These are phyloP conservation scores for Saccharomycopsis vini DNA, from an alignment of 805 yeast species.

Conservation along the genomic window DNA sequence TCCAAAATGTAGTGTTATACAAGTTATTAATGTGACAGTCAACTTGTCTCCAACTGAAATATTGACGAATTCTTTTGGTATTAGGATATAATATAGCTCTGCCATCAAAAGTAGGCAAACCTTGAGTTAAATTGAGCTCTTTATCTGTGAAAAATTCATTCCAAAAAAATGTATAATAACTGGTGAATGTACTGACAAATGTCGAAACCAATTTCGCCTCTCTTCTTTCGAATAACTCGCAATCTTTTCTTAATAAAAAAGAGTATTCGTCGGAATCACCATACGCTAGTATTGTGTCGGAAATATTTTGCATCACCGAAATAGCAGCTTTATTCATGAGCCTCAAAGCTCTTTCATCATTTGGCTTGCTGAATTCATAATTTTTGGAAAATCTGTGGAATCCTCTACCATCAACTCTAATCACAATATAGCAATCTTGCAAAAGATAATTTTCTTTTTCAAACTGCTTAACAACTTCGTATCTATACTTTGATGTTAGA, in stretches of 20 bases:
- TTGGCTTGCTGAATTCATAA: slow-evolving; percentile 80
- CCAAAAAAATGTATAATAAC: slow-evolving; percentile 71
- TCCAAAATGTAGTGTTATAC: slow-evolving; percentile 92
- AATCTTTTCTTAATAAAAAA: slow-evolving; percentile 56
- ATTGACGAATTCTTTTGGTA: slow-evolving; percentile 54
- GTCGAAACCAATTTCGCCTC: slow-evolving; percentile 72
- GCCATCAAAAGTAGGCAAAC: slow-evolving; percentile 84
- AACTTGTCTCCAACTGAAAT: slow-evolving; percentile 89
- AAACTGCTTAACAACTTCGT: slow-evolving; percentile 76
- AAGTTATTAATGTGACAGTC: slow-evolving; percentile 94
- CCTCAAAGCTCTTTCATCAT: slow-evolving; percentile 65
- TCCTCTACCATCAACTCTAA: slow-evolving; percentile 89
- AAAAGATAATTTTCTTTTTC: slow-evolving; percentile 66
- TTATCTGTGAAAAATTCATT: slow-evolving; percentile 41
- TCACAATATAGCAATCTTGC: slow-evolving; percentile 73
- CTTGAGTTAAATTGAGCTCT: slow-evolving; percentile 25
- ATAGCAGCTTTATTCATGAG: slow-evolving; percentile 79
- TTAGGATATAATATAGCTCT: slow-evolving; percentile 83
- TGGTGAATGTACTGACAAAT: slow-evolving; percentile 73
- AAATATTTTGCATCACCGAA: slow-evolving; percentile 50
- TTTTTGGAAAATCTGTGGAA: slow-evolving; percentile 75
- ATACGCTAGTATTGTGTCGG: slow-evolving; percentile 73
- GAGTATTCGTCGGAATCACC: slow-evolving; percentile 96
- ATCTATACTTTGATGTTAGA: slow-evolving; percentile 24
- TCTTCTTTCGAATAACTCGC: slow-evolving; percentile 73